Evolutionary conservation across 139 green algal genomes (phyloP).

Genomic region (Ettlia oleoabundans): DNA sequence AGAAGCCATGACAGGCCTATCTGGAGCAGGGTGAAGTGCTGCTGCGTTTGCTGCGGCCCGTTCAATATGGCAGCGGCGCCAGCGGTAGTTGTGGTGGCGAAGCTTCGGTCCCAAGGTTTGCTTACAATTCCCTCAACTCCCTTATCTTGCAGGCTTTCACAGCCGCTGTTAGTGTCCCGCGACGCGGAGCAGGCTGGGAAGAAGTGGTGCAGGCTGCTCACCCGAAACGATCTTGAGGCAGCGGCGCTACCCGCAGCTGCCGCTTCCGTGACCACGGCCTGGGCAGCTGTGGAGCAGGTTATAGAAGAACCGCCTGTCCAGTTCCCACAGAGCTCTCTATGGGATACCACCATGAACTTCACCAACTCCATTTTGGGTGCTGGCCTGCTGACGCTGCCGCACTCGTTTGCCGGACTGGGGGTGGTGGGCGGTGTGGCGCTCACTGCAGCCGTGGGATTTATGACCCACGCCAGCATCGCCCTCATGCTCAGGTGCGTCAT

Average conservation of each 20-base stretch:
- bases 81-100: too few relatives aligned
- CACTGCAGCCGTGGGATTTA: not conserved
- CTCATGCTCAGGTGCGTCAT: slow-evolving; percentile 24
- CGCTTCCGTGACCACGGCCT: too few relatives aligned
- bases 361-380: slow-evolving; percentile 32
- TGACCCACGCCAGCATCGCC: slow-evolving; percentile 24
- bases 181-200: not conserved
- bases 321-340: not conserved
- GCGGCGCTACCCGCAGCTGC: too few relatives aligned
- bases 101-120: too few relatives aligned
- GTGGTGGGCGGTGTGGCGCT: slow-evolving; percentile 12
- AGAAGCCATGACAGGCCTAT: too few relatives aligned
- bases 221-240: not conserved
- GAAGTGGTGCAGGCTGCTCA: too few relatives aligned
- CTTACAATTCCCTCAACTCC: too few relatives aligned
- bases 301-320: not conserved
- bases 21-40: too few relatives aligned
- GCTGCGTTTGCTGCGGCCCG: too few relatives aligned
- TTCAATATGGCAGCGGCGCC: too few relatives aligned
- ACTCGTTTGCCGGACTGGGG: slow-evolving; percentile 24
- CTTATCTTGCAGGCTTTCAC: not conserved
- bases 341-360: slow-evolving; percentile 31
- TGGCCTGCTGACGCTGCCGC: slow-evolving; percentile 34
- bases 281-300: not conserved
- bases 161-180: not conserved